Conservation (phyloP, 345 rosid genomes). For the Combretum micranthum region DNA sequence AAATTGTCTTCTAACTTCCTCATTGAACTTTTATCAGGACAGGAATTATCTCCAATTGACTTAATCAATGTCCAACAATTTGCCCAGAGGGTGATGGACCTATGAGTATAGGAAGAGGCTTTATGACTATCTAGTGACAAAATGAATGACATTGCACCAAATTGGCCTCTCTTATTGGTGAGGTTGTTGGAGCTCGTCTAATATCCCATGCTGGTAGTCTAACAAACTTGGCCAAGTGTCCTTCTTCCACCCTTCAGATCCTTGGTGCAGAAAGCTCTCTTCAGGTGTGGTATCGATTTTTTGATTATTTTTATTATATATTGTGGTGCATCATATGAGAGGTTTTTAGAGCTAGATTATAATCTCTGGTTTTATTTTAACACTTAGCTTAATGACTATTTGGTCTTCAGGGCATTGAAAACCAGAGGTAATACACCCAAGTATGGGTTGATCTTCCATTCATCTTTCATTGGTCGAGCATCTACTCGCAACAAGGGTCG, state of each 20-base stretch:
- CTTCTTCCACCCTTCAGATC: conserved; percentile 97
- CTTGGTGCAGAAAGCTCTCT: conserved; percentile 96
- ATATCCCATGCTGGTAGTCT: conserved; percentile 99
- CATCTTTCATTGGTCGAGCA: conserved; percentile 88
- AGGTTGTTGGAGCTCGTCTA: conserved; percentile 85
- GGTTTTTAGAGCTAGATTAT: too few species aligned
- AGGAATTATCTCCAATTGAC: conserved; percentile 78
- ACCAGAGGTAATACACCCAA: conserved; percentile 97
- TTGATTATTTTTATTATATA: too few species aligned
- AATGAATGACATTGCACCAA: conserved; percentile 95
- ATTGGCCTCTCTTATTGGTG: conserved; percentile 90
- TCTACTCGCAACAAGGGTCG: conserved; percentile 90
- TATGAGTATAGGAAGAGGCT: conserved; percentile 81
- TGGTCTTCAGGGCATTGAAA: conserved; percentile 63
- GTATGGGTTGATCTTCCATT: conserved; percentile 91
- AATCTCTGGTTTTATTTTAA: too few species aligned
- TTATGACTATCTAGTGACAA: conserved; percentile 72
- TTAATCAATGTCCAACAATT: conserved; percentile 73
- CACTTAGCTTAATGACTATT: background rate
- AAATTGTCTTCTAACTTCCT: conserved; percentile 2
- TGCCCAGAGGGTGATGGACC: conserved; percentile 82
- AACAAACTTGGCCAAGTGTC: conserved; percentile 92
- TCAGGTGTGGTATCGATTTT: conserved; percentile 45
- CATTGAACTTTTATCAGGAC: conserved; percentile 42
- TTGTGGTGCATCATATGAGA: too few species aligned